phyloP scores from a whole-genome alignment of 106 monocot species.

The Ottelia alismoides region DNA sequence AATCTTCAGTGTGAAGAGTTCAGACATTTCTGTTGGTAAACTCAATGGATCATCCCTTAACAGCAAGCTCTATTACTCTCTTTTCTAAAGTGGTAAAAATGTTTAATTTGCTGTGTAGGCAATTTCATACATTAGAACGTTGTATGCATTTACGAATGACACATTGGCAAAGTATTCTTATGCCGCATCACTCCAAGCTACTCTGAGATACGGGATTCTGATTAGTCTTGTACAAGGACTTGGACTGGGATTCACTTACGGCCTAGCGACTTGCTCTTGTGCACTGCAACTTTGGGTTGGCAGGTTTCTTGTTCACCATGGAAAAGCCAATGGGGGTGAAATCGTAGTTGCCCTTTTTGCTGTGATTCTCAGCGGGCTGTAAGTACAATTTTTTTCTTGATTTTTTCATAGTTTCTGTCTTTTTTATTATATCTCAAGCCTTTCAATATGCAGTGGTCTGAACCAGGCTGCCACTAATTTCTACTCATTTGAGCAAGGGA shows the following conservation, averaged over 20 bases:
- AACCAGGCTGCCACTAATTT: conserved; percentile 99
- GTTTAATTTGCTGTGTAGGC: conserved; percentile 69
- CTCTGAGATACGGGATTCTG: conserved; percentile 91
- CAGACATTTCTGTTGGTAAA: no score
- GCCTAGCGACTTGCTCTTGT: conserved; percentile 97
- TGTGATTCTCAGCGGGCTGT: conserved; percentile 97
- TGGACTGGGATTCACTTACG: conserved; percentile 99
- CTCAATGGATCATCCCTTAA: no score
- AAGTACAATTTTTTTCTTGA: conserved; percentile 20
- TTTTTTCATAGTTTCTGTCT: not conserved
- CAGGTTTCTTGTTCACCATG: conserved; percentile 53
- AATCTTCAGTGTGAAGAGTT: no score
- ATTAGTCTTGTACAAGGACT: conserved; percentile 99
- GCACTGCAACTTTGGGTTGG: conserved; percentile 98
- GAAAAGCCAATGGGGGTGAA: conserved; percentile 92
- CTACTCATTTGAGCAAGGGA: conserved; percentile 98
- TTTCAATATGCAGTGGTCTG: conserved; percentile 45
- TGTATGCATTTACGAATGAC: conserved; percentile 97
- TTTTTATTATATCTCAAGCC: not conserved
- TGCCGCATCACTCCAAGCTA: conserved; percentile 97
- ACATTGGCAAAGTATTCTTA: conserved; percentile 98
- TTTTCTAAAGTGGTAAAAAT: no score
- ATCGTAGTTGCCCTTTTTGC: conserved; percentile 86
- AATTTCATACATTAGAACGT: conserved; percentile 83
- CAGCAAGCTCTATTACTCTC: no score